A percentile compares a stretch with the other conserved stretches of the same genome.
phyloP scores from a whole-genome alignment of 2,329 filamentous ascomycete genomes.

The Epichloe festucae region DNA sequence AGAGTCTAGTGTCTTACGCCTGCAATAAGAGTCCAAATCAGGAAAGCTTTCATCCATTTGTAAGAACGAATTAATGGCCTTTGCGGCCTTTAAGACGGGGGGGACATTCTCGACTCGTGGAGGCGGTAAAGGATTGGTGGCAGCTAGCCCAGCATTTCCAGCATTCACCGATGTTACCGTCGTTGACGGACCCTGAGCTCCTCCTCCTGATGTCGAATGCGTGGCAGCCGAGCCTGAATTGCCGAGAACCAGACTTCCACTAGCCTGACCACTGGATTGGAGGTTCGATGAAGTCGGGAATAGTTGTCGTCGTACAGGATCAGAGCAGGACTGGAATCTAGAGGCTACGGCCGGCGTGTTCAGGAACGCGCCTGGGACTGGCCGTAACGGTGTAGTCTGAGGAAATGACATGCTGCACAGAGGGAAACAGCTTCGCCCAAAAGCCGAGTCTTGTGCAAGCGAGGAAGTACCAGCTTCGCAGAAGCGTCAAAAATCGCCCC shows the following conservation, averaged over 20 bases:
- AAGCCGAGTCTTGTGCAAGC: neutral
- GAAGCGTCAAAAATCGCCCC: conserved; percentile 1
- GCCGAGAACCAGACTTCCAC: conserved; percentile 9
- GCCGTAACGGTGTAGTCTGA: conserved; percentile 53
- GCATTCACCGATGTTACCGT: conserved; percentile 14
- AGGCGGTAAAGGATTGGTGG: conserved; percentile 26
- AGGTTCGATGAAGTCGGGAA: conserved; percentile 25
- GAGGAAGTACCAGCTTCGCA: neutral
- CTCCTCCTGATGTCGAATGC: neutral
- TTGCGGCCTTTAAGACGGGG: conserved; percentile 70
- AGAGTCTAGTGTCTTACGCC: conserved; percentile 47
- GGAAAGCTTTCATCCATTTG: conserved; percentile 69
- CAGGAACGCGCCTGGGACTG: conserved; percentile 62
- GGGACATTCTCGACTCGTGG: conserved; percentile 40
- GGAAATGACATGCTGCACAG: conserved; percentile 39
- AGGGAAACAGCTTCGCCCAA: neutral
- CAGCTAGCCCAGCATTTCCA: conserved; percentile 16
- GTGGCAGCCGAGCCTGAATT: neutral
- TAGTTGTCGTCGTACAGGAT: conserved; percentile 38
- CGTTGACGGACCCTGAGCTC: conserved; percentile 2
- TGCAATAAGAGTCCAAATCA: conserved; percentile 78
- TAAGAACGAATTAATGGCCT: conserved; percentile 70
- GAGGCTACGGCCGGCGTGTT: conserved; percentile 55
- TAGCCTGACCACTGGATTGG: conserved; percentile 6
- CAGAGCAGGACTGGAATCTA: conserved; percentile 29